Base-by-base conservation (phyloP, 2,329 filamentous ascomycete genomes). In the Fusarium newnesense region DNA sequence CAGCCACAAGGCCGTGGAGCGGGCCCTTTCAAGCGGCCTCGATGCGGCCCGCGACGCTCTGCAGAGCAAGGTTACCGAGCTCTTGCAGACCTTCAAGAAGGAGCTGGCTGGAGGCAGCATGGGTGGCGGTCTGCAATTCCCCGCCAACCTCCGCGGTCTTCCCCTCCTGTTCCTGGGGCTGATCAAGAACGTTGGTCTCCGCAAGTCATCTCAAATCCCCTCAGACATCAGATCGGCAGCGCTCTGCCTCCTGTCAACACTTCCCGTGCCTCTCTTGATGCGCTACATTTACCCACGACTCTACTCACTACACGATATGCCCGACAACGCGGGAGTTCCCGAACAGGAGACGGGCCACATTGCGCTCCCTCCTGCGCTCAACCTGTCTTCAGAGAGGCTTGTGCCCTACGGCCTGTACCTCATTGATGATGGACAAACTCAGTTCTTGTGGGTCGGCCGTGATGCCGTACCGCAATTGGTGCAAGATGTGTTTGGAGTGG, bases 1-100 rank as follows among this genome's bases (percentile, higher is more conserved):
- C 86, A 96, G 93, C 77, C 96, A 99, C 88, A 98, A 98, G 86
- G 96, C 96, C 21, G 96, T 98, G 7, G 96, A 99, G 85, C 89
- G 94, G 76, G 92, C 93, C 16, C 86, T 99, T 43, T 92, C 94
- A 77, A 94, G 90, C 77, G 95, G 96, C 43, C 86, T 99, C 58
- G 96, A 99, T 77, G 92, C 94, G 53, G 96, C 96, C 57, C 89
- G 96, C 46, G 96, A 99, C 82, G 93, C 94, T 52, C 87, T 98
- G 47, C 95, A 98, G 81, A 90, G 92, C 74, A 99, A 99, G 87
- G 86, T 97, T 46, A 93, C 95, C 34, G 96, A 99, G 84, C 89
- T 99, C 54, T 86, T 99, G 68, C 93, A 96, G 81, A 98, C 96
- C 0, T 99, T 98, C 86, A 93, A 95, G 84, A 98, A 98, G 85